Base-by-base conservation (phyloP, 345 rosid genomes). In the Rubroshorea leprosula region DNA sequence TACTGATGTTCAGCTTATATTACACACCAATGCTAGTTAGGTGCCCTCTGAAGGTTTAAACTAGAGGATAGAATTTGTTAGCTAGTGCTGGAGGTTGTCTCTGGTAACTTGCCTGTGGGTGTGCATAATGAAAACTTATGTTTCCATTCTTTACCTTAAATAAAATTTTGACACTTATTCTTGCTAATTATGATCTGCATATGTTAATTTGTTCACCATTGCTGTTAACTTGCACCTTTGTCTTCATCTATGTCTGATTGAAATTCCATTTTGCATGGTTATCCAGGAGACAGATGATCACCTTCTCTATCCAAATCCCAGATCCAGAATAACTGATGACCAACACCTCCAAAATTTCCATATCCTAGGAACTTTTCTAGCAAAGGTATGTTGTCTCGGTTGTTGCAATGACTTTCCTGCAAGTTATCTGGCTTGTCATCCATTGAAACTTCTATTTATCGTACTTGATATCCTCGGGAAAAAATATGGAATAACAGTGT, bases 251-350 rank as follows among this genome's bases (percentile, higher is more conserved):
- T 38, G 35, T 31, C 49, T 24, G 49, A 13, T 38, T 61, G 20
- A 23, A 38, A 49, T 71, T 65, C 39, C 71, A 17, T 51, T 57
- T 70, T 47, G 31, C 62, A 23, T 74, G 39, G 17, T 57, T n/a
- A 58, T 68, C 19, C 83, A 93, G 99, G 99, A 87, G 79, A 93
- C 99, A 13, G 51, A 89, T 53, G 99, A 93, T 82, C 99, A 85
- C 80, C 84, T 89, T 68, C 92, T 89, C 57, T 93, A 80, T 68
- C 99, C 99, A 45, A 93, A 89, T 82, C 99, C 99, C 66, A 97
- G 99, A 62, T 93, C 99, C 18, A 96, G 94, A 75, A 68, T 93
- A 86, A 74, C 80, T 68, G 97, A 93, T 75, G 96, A 89, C 51
- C 97, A 93, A 50, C 99, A 93, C 74, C 88, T 93, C 53, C 97